Conservation (phyloP, 2,329 filamentous ascomycete species). For the Aspergillus udagawae region DNA sequence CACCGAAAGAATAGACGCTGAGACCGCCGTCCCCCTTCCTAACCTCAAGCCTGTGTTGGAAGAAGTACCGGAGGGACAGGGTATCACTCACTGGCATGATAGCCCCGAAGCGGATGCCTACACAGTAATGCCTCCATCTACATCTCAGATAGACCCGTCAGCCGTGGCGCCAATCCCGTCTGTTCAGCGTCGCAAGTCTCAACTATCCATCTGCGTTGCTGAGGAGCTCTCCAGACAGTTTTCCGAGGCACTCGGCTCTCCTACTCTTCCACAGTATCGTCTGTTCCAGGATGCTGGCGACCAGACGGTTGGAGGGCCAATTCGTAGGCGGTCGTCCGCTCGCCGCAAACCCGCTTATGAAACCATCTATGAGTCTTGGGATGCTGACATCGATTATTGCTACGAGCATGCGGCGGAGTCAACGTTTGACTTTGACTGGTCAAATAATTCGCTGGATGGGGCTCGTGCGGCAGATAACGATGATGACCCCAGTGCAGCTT, state of each 20-base stretch:
- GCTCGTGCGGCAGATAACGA: constrained; percentile 14
- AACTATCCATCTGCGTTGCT: constrained; percentile 29
- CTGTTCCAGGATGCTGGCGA: constrained; percentile 13
- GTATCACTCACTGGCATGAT: constrained; percentile 31
- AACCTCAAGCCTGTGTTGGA: constrained; percentile 38
- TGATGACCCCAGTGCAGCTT: constrained; percentile 9
- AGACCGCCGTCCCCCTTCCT: constrained; percentile 41
- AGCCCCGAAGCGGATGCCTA: constrained; percentile 24
- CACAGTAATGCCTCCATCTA: constrained; percentile 14
- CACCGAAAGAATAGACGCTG: constrained; percentile 31
- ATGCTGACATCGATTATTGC: constrained; percentile 60
- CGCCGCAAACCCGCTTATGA: constrained; percentile 20
- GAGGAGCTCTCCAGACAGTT: constrained; percentile 36
- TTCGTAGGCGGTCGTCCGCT: constrained; percentile 13
- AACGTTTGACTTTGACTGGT: constrained; percentile 59
- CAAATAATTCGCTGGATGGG: constrained; percentile 34
- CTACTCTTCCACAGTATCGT: constrained; percentile 30
- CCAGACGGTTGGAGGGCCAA: constrained; percentile 11
- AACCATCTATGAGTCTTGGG: constrained; percentile 48
- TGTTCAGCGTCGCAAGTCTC: constrained; percentile 19
- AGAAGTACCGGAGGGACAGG: constrained; percentile 46
- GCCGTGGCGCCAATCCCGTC: constrained; percentile 8
- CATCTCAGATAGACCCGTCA: constrained; percentile 14
- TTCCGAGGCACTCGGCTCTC: constrained; percentile 45
- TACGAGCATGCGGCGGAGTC: constrained; percentile 60